Evolutionary conservation across 306 rosid species (phyloP), one percentile per base, ranked within the genome.

Genomic region (Senna tora): DNA sequence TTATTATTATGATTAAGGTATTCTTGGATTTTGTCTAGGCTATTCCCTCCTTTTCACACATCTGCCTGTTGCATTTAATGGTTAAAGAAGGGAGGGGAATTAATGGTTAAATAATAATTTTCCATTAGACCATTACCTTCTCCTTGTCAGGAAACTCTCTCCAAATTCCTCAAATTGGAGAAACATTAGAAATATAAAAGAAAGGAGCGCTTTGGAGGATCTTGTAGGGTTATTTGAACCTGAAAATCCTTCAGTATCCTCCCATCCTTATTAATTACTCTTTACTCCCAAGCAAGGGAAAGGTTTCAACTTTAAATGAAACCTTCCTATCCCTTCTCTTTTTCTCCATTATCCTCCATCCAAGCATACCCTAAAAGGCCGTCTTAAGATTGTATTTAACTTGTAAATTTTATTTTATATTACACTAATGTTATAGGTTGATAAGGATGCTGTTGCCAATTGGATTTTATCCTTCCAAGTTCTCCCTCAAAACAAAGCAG

Each of bases 401-500:
- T 21, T 42, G 34, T 66, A 67, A 25, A 67, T 13, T 32, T 4
- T 32, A 11, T 20, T 55, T 5, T 1, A n/a, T 16, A 16, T 16
- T 67, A 38, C 50, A 20, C 49, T 7, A 28, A 65, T 39, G 39
- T 55, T 72, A n/a, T 64, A 90, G 97, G 81, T 88, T 54, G 90
- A 85, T 49, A 91, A 89, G 73, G 86, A 84, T 11, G 92, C 77
- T 10, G 73, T 88, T 75, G 84, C 82, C 46, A 75, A 74, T 52
- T 94, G 99, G 99, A 96, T 91, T 70, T 79, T 94, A 70, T 94
- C 97, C 21, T 87, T 94, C 58, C 92, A 86, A 83, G 82, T 87
- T 84, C 87, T 33, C 70, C 96, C 86, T 9, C 42, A 77, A 76
- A 66, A 63, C 67, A 41, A 43, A 41, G 72, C 65, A 51, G 90